Base-by-base conservation (phyloP, 192 early-diverging fungal species). In the Backusella australiensis region DNA sequence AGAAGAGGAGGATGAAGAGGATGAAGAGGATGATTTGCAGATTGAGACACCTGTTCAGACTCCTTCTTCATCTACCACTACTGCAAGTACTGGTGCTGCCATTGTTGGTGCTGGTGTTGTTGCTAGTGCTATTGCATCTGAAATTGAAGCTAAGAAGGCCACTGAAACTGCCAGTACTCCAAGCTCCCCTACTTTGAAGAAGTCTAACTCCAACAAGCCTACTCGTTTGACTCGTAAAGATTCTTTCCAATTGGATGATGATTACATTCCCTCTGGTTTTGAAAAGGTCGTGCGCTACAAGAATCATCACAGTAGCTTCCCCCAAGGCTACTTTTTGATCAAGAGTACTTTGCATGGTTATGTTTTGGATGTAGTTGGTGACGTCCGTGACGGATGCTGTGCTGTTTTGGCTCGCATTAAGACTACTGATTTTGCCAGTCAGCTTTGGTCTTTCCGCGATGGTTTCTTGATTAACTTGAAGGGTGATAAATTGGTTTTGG, bases 331-430 rank as follows among this genome's bases (percentile, higher is more conserved):
- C 39, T 81, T 81, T 66, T 77, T 81, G 34, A 81, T 81, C 21
- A 81, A 81, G 71, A 81, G 80, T 69, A 36, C 46, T n/a, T 71
- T 81, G 14, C 80, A 81, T 34, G 75, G 80, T 39, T 73, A 63
- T 71, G 80, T 81, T n/a, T 77, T 81, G 46, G 80, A 81, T 67
- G 42, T 81, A 12, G 11, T 52, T 9, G 71, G 71, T 42, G 49
- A 46, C 21, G 38, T 68, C 29, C 6, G 66, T 8, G 71, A 74
- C 12, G 42, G 70, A 26, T 46, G 75, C 23, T 8, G 34, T 53
- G 76, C 74, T 17, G 46, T 76, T 6, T 72, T 81, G 19, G 74
- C 75, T 39, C 38, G 49, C 23, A 36, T 81, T 6, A 75, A 69
- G 21, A 38, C 69, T 35, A 76, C 63, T n/a, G 75, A 81, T 72